Evolutionary conservation across 169 alveolate species (phyloP).

Genomic region (Ichthyophthirius multifiliis): DNA sequence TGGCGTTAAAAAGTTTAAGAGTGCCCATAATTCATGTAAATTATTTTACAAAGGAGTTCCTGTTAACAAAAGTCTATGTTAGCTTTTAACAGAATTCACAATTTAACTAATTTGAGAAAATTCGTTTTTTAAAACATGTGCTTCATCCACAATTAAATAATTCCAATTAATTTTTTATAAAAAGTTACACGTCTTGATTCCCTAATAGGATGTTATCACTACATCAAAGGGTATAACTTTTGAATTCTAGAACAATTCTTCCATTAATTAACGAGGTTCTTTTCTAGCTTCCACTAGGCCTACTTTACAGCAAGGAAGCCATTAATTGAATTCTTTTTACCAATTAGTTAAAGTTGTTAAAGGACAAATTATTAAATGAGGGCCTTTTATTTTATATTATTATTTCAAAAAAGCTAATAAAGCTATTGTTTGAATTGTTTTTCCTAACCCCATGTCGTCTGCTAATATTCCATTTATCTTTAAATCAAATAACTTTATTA

Average conservation of each 20-base stretch:
- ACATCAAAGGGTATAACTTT: too few relatives aligned
- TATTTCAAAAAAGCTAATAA: constrained; percentile 68
- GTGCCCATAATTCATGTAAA: constrained; percentile 87
- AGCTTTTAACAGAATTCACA: constrained; percentile 67
- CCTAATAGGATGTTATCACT: constrained; percentile 85
- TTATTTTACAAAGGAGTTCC: constrained; percentile 92
- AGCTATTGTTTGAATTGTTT: constrained; percentile 86
- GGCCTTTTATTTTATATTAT: constrained; percentile 69
- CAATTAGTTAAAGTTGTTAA: constrained; percentile 93
- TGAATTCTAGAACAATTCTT: too few relatives aligned
- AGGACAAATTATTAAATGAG: constrained; percentile 95
- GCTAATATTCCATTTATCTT: constrained; percentile 90
- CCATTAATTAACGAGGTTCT: too few relatives aligned
- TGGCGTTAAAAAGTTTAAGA: constrained; percentile 87
- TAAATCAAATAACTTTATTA: constrained; percentile 70
- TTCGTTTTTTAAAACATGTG: constrained; percentile 89
- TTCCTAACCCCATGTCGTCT: constrained; percentile 93
- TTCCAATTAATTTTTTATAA: constrained; percentile 82
- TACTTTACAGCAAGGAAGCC: constrained; percentile 74
- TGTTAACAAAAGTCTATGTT: constrained; percentile 83
- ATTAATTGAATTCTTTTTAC: constrained; percentile 88
- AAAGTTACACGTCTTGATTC: constrained; percentile 65
- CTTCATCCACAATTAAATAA: constrained; percentile 88
- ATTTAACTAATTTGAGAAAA: constrained; percentile 66
- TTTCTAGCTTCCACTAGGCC: neutral